Percentiles rank a stretch among this genome's conserved stretches.
Evolutionary conservation across 176 grass and related monocot genomes (phyloP).

Genomic region (Hyparrhenia diplandra): DNA sequence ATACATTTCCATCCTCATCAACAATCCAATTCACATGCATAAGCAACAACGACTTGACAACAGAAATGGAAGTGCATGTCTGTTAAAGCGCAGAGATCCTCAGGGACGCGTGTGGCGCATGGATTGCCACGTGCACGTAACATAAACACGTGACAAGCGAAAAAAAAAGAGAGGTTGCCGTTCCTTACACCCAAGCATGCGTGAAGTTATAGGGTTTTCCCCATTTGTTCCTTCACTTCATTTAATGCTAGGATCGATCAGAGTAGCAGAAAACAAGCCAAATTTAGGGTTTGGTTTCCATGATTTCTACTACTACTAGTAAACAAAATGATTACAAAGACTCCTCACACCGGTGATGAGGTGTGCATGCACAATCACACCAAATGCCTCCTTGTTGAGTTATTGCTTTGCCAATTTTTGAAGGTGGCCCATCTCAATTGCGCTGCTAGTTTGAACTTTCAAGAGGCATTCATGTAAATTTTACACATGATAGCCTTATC

Average conservation of each 20-base stretch:
- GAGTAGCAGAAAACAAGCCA: not conserved
- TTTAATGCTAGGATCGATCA: not conserved
- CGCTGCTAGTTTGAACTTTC: not conserved
- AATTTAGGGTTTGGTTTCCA: slow-evolving; percentile 8
- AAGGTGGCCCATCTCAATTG: not conserved
- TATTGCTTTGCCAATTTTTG: not conserved
- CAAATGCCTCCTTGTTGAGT: not conserved
- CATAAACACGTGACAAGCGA: not conserved
- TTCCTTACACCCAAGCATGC: not conserved
- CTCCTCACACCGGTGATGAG: not conserved
- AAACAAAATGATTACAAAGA: not conserved
- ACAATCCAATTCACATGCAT: not conserved
- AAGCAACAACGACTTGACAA: not conserved
- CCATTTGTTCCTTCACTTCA: not conserved
- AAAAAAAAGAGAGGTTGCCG: not conserved
- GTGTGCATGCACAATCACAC: not conserved
- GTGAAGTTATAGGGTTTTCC: not conserved
- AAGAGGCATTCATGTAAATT: not conserved
- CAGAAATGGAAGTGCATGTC: not conserved
- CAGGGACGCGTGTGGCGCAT: not conserved
- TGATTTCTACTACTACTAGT: not conserved
- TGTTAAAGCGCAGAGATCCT: not conserved
- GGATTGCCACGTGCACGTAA: not conserved
- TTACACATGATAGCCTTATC: not conserved
- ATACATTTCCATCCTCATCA: too few relatives aligned